Evolutionary conservation across 116 monocot genomes (phyloP).

Genomic region (Posidonia oceanica): DNA sequence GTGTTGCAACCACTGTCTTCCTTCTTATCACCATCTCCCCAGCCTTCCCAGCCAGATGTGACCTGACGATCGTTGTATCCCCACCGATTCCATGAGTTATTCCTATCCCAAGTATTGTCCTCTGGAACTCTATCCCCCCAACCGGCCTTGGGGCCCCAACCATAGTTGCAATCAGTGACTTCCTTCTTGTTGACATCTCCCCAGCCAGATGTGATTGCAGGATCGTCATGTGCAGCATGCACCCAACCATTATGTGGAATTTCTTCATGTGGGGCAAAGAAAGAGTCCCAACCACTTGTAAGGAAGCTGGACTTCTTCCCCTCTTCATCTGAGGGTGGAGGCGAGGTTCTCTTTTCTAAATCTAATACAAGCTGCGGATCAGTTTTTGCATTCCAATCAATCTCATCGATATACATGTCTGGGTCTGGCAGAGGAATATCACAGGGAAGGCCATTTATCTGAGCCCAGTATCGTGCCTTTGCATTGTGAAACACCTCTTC

Average conservation of each 20-base stretch:
- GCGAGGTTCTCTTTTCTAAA: slow-evolving; percentile 23
- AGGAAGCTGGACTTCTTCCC: slow-evolving; percentile 1
- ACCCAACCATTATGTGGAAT: slow-evolving; percentile 13
- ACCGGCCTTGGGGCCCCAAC: slow-evolving; percentile 2
- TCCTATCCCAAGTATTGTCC: background rate
- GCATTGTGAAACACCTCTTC: slow-evolving; percentile 59
- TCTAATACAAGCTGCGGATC: slow-evolving; percentile 40
- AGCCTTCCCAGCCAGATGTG: slow-evolving; percentile 23
- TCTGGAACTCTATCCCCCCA: slow-evolving; percentile 13
- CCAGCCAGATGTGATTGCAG: background rate
- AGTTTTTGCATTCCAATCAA: slow-evolving; percentile 33
- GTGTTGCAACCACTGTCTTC: slow-evolving; percentile 7
- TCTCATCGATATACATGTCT: slow-evolving; percentile 49
- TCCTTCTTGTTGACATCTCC: background rate
- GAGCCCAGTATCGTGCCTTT: slow-evolving; percentile 46
- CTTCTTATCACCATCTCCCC: slow-evolving; percentile 12
- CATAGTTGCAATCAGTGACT: background rate
- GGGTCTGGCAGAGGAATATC: slow-evolving; percentile 48
- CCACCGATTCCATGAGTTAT: background rate
- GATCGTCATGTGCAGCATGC: background rate
- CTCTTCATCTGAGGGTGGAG: background rate
- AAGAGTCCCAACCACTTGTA: slow-evolving; percentile 26
- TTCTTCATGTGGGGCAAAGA: slow-evolving; percentile 15
- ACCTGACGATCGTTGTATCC: background rate
- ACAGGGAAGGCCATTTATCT: slow-evolving; percentile 41